Percentiles rank a stretch among this genome's conserved stretches.
These are phyloP conservation scores for Pyrenochaeta sp. DNA, from an alignment of 2,329 filamentous ascomycete genomes.

Conservation along the genomic window DNA sequence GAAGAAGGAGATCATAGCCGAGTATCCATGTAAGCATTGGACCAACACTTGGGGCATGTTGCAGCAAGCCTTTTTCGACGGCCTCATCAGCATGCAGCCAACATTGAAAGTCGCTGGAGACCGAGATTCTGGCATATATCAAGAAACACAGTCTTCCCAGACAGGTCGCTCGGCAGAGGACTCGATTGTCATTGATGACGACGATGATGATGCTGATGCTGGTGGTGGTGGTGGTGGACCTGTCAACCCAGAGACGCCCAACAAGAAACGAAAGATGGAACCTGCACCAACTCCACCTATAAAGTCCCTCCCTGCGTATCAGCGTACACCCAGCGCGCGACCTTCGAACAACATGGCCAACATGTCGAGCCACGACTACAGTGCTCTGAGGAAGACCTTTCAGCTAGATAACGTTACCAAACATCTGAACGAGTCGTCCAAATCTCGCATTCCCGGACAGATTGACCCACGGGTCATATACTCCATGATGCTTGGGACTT, in stretches of 20 bases:
- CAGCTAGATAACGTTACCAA: constrained; percentile 39
- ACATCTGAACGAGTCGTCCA: constrained; percentile 31
- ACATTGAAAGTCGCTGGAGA: constrained; percentile 17
- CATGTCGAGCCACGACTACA: constrained; percentile 6
- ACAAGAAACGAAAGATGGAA: constrained; percentile 44
- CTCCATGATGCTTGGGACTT: constrained; percentile 32
- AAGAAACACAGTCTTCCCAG: not conserved
- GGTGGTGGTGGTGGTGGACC: not conserved
- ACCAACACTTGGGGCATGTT: constrained; percentile 54
- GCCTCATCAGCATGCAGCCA: constrained; percentile 38
- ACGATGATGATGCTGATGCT: constrained; percentile 18
- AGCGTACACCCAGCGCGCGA: too few relatives aligned
- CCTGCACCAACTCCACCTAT: constrained; percentile 4
- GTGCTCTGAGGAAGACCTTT: constrained; percentile 20
- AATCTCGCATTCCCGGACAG: constrained; percentile 42
- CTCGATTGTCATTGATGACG: constrained; percentile 29
- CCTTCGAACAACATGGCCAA: not conserved
- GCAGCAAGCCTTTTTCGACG: constrained; percentile 61
- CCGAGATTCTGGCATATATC: constrained; percentile 21
- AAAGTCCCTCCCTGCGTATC: too few relatives aligned
- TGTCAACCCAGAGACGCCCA: constrained; percentile 20
- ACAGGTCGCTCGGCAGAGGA: constrained; percentile 19
- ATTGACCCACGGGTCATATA: constrained; percentile 45
- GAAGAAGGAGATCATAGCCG: constrained; percentile 62
- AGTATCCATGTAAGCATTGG: constrained; percentile 50